Evolutionary conservation across 768 basidiomycete species (phyloP), one percentile per base, ranked within the genome.

Genomic region (Paxillus involutus): DNA sequence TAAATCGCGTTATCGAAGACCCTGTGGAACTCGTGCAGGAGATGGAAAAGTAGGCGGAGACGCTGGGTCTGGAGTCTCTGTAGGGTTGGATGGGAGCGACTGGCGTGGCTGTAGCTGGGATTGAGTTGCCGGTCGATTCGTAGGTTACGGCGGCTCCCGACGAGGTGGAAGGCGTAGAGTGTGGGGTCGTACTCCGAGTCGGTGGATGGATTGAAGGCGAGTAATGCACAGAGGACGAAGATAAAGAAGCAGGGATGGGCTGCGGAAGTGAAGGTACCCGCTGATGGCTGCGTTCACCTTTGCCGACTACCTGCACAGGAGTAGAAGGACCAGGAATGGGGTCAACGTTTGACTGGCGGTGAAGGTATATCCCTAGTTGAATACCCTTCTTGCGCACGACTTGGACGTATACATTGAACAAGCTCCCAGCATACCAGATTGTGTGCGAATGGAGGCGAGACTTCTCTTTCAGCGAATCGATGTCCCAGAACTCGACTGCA

Each of bases 391-490:
- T 91, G 59, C 85, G 82, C 47, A 93, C 86, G 43, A 94, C 79
- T 67, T 96, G 93, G 41, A 94, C 86, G 63, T 95, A 96, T 2
- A 93, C 84, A 58, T 93, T 93, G 77, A 86, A 94, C 63, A 91
- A 74, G 61, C 83, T 91, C 9, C 94, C 94, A 2, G 89, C 93
- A 65, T 94, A 91, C 83, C 91, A 94, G 49, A 95, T 79, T 3
- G 94, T 97, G 51, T 85, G 83, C 8, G 89, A 91, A 68, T 95
- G 85, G 47, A 91, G 70, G 14, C 92, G 78, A 47, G 84, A 83
- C 72, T 94, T 96, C 73, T 96, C 94, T 53, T 85, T 87, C 37
- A 97, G 77, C 33, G 77, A 72, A 56, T 89, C 86, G 17, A 93
- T 79, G 62, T 89, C 88, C 88, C 90, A 95, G 66, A 96, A 96